A percentile compares a stretch with the other conserved stretches of the same genome.
Conservation (phyloP, 345 rosid species). For the Rhodomyrtus tomentosa region DNA sequence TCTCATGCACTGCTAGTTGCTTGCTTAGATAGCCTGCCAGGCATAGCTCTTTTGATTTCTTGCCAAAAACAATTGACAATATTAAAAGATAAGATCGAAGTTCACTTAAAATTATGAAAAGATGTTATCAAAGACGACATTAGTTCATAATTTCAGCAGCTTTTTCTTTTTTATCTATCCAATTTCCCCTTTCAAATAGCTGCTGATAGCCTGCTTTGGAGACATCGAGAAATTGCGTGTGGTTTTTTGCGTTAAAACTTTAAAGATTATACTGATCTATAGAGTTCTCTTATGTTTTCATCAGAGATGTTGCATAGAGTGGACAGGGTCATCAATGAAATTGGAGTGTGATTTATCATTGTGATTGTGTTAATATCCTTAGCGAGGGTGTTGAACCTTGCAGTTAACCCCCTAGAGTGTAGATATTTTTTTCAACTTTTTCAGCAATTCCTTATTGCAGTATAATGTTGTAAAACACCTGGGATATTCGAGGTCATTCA, state of each 20-base stretch:
- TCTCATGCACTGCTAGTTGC: neutral
- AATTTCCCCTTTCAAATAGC: neutral
- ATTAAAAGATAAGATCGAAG: neutral
- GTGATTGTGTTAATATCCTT: neutral
- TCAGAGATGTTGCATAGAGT: constrained; percentile 72
- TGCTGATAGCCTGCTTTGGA: neutral
- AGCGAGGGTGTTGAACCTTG: neutral
- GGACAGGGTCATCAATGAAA: constrained; percentile 47
- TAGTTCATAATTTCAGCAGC: neutral
- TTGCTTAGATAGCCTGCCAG: neutral
- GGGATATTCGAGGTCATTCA: neutral
- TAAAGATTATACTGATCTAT: neutral
- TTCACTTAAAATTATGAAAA: neutral
- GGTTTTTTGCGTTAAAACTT: neutral
- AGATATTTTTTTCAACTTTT: neutral
- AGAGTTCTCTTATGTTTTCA: neutral
- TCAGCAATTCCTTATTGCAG: neutral
- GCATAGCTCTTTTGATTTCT: neutral
- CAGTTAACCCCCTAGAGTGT: neutral
- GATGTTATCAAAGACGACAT: neutral
- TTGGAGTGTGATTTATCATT: constrained; percentile 28
- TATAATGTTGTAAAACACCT: neutral
- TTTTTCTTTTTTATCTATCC: neutral
- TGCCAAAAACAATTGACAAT: neutral
- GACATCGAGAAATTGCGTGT: neutral